Base-by-base conservation (phyloP, 2,329 filamentous ascomycete species). In the Botrytis aclada region DNA sequence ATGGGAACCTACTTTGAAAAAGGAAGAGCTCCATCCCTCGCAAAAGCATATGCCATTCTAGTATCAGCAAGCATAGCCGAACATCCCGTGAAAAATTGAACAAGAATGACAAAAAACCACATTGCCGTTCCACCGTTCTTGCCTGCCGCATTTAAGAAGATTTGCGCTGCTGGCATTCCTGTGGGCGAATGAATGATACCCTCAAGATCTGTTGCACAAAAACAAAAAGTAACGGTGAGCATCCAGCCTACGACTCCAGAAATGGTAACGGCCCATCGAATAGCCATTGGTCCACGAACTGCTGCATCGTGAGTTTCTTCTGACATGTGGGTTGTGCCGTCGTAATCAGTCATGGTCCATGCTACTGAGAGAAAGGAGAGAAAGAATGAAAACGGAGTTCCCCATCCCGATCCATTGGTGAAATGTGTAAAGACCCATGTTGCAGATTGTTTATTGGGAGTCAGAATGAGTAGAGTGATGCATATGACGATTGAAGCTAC, bases 331-430 rank as follows among this genome's bases (percentile, higher is more conserved):
- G 89, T 90, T 18, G 89, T 91, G 63, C 87, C 88, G 76, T 91
- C 89, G 78, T 90, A 91, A 78, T 90, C 89, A 9, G 89, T 91
- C 88, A 91, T 90, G n/a, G 88, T 89, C 86, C 86, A 88, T 34
- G 86, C 85, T 22, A 88, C 86, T 25, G 86, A 87, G 9, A 88
- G 80, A 76, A 88, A 88, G 39, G 83, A 84, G 10, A 91, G 82
- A 16, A 91, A 83, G 76, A 90, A 91, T 0, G 89, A 90, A 75
- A 90, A 90, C 14, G 54, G 25, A 34, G 85, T 88, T 18, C 86
- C 86, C 88, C 88, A 91, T 39, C 89, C 88, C 16, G 89, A 90
- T 66, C 87, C 87, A 77, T 90, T 87, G 20, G 84, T 87, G 66
- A 91, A 85, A 74, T 88, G 83, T 4, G 85, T 87, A 75, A 91